Evolutionary conservation across 306 rosid species (phyloP).

Genomic region (Comarum palustre): DNA sequence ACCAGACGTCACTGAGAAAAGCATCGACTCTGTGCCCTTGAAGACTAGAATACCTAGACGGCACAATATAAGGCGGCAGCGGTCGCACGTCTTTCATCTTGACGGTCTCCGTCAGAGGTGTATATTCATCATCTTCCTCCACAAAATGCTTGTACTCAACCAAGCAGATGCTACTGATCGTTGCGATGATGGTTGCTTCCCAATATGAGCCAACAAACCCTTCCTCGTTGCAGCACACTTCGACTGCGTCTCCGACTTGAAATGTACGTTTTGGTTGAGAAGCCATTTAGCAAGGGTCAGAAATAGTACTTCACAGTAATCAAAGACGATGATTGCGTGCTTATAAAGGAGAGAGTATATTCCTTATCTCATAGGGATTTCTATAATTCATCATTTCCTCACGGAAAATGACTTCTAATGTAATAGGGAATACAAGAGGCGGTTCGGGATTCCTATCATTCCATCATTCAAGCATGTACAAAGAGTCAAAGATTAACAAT

Average conservation of each 20-base stretch:
- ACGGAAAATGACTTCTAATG: not conserved
- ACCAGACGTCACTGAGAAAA: not conserved
- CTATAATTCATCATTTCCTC: not conserved
- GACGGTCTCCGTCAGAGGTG: not conserved
- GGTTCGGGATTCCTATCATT: not conserved
- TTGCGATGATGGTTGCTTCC: not conserved
- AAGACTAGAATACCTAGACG: not conserved
- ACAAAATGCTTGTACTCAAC: not conserved
- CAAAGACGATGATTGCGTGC: not conserved
- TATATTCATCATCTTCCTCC: not conserved
- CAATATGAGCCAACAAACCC: not conserved
- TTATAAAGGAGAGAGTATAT: not conserved
- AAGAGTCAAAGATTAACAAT: not conserved
- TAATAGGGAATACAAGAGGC: not conserved
- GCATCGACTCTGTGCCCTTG: not conserved
- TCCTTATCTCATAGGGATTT: not conserved
- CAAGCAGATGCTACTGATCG: not conserved
- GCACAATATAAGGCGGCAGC: not conserved
- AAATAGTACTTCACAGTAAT: not conserved
- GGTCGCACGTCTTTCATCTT: not conserved
- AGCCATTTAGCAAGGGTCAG: not conserved
- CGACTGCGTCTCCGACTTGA: not conserved
- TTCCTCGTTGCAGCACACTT: not conserved
- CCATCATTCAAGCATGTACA: too few species aligned
- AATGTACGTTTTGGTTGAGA: not conserved